phyloP scores from a whole-genome alignment of 1,284 basidiomycete genomes.

The Golubevia sp. region DNA sequence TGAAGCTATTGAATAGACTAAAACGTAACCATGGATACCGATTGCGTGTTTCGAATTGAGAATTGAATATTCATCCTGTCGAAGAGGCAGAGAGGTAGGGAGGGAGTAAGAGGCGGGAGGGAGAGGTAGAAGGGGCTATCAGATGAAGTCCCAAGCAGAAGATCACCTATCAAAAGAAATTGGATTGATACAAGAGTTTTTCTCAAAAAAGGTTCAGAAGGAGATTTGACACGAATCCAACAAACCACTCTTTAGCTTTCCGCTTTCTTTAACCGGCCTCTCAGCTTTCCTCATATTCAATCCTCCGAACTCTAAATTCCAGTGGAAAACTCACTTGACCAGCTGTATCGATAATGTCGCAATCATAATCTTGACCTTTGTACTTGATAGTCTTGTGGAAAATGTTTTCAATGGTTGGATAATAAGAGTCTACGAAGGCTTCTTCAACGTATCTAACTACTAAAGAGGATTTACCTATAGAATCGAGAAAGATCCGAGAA shows the following conservation, averaged over 20 bases:
- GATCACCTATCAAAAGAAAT: too few species aligned
- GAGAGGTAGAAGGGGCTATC: too few species aligned
- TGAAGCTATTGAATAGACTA: conserved; percentile 93
- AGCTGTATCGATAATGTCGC: conserved; percentile 98
- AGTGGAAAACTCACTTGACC: conserved; percentile 68
- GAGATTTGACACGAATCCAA: too few species aligned
- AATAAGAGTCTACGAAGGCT: conserved; percentile 76
- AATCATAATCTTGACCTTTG: conserved; percentile 84
- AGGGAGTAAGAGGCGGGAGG: too few species aligned
- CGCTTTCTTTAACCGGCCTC: too few species aligned
- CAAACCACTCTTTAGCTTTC: too few species aligned
- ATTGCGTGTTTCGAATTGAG: conserved; percentile 80
- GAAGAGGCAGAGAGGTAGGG: too few species aligned
- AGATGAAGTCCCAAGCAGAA: too few species aligned
- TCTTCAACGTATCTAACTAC: conserved; percentile 60
- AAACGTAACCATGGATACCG: conserved; percentile 81
- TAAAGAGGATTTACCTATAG: conserved; percentile 76
- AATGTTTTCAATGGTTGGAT: conserved; percentile 91
- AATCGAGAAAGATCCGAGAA: too few species aligned
- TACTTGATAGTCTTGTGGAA: conserved; percentile 82
- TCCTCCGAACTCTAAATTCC: not conserved
- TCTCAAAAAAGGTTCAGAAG: too few species aligned
- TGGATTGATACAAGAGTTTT: too few species aligned
- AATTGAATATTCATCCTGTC: conserved; percentile 89
- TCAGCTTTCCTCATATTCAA: too few species aligned